Conservation (phyloP, 441 rosid genomes). For the Manihot esculenta region DNA sequence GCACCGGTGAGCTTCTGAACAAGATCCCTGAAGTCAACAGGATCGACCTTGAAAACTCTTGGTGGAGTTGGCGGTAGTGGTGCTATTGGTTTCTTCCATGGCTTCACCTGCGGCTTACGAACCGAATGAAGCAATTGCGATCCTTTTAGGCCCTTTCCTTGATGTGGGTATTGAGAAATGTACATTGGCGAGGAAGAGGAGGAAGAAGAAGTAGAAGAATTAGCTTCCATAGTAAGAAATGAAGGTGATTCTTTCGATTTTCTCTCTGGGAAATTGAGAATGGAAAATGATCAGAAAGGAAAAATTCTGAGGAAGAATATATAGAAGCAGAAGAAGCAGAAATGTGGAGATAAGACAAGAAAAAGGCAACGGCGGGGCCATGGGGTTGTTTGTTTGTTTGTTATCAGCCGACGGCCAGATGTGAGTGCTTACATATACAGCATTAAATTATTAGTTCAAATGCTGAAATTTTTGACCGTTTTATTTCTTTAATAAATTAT, state of each 20-base stretch:
- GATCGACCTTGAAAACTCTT: constrained; percentile 62
- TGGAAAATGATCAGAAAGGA: constrained; percentile 2
- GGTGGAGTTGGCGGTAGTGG: constrained; percentile 60
- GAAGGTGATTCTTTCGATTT: neutral
- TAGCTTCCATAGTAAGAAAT: constrained; percentile 27
- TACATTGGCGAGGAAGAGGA: constrained; percentile 24
- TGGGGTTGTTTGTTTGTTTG: neutral
- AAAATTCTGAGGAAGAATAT: neutral
- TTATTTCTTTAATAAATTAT: neutral
- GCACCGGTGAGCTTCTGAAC: constrained; percentile 82
- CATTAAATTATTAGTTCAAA: neutral
- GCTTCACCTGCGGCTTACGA: constrained; percentile 46
- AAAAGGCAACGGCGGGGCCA: constrained; percentile 8
- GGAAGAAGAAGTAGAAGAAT: constrained; percentile 25
- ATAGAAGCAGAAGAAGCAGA: neutral
- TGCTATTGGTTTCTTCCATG: constrained; percentile 55
- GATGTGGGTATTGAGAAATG: constrained; percentile 18
- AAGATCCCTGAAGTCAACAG: constrained; percentile 63
- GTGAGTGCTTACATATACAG: constrained; percentile 18
- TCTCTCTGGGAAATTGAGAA: neutral
- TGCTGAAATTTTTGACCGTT: constrained; percentile 26
- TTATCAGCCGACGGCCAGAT: constrained; percentile 19
- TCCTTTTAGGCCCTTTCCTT: neutral
- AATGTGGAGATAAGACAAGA: neutral
- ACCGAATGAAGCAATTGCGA: constrained; percentile 47